Evolutionary conservation across 2,329 filamentous ascomycete genomes (phyloP), one percentile per base, ranked within the genome.

Genomic region (Colletotrichum coccodes): DNA sequence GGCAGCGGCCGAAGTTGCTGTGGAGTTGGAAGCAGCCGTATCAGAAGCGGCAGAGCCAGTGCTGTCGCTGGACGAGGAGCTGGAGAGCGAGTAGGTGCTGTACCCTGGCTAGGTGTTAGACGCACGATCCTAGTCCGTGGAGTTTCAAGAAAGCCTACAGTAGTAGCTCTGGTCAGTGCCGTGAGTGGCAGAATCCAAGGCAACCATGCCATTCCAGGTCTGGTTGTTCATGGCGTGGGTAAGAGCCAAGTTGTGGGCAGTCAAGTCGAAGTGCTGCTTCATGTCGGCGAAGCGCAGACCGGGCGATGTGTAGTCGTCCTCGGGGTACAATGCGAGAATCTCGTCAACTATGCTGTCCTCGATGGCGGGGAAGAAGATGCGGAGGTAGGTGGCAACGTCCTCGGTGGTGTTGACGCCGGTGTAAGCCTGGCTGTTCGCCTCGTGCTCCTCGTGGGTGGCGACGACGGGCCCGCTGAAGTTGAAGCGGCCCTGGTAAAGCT

Each of bases 351-450:
- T 36, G 32, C 52, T 68, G 21, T 70, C 60, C 32, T 57, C 44
- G 18, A 74, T 70, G 32, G 63, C 62, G 6, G 76, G 73, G 52
- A 78, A 62, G 8, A 69, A 57, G 34, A 58, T 59, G 11, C 72
- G 72, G 6, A 88, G 71, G 72, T 80, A 86, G 6, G 72, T 64
- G 0, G 77, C 63, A 14, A 89, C 78, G 38, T 79, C 77, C 1
- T 74, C 74, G n/a, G 81, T 77, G 0, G 81, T 84, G 6, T 75
- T 78, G 53, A 87, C 83, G 46, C 80, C 80, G 36, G 80, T 79
- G 3, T 70, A 68, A 14, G 78, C 72, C 5, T 82, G 84, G 77
- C 89, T 86, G 71, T 88, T 82, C 5, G 84, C 84, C 66, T 85
- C 87, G 74, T 85, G 72, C 14, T 71, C 69, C 9, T 73, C 64